Base-by-base conservation (phyloP, 805 yeast genomes). In the Isabelozyma gotoi region DNA sequence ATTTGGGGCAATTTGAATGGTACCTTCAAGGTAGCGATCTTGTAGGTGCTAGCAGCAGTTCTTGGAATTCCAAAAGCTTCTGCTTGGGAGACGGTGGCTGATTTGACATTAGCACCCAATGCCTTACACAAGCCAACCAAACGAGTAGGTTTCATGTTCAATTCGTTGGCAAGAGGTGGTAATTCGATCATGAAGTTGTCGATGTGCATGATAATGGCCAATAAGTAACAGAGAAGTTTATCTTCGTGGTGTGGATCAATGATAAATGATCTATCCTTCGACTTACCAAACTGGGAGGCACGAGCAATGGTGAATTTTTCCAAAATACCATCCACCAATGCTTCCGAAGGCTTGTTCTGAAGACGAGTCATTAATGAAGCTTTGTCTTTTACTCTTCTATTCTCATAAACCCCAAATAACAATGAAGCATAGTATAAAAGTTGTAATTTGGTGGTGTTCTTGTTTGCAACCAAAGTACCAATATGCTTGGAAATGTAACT, bases 191-290 rank as follows among this genome's bases (percentile, higher is more conserved):
- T 71, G 67, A 81, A 92, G 47, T 79, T 82, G 61, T 88, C 88
- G 43, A 91, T 73, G 62, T 85, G 92, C 59, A 94, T 69, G 33
- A 86, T 74, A 33, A 85, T 66, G 5, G 85, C 86, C 47, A 94
- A 69, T 38, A 90, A 71, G 65, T 81, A 85, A 65, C 96, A 86
- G 51, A 94, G 71, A 39, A 94, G 72, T 66, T 85, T 89, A 67
- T 89, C 96, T 63, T 89, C 96, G 58, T 81, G 80, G 55, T 80
- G 84, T 33, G 98, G 97, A 59, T 94, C 97, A 47, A 94, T 79
- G 48, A 78, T 73, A 61, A 79, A 92, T n/a, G 84, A 76, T 53
- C 84, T 78, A 49, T 84, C 89, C 59, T 84, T 85, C n/a, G 86
- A 69, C 62, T 80, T 82, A 45, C 94, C 95, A 49, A 81, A 77